Evolutionary conservation across 75 land plant genomes (phyloP).

Genomic region (Selaginella moellendorffii): DNA sequence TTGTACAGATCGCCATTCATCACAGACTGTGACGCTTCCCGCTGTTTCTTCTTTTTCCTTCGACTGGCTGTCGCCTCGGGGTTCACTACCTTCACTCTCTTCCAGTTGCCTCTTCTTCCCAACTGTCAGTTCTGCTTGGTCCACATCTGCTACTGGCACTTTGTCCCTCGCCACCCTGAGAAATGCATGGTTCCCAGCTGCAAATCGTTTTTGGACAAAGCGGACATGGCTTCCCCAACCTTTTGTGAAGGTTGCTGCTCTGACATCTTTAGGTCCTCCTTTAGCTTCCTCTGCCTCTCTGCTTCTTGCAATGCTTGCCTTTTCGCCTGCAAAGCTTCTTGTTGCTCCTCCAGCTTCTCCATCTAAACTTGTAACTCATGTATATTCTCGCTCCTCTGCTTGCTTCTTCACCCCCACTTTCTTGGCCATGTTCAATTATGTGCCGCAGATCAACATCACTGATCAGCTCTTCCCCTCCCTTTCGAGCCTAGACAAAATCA

Average conservation of each 20-base stretch:
- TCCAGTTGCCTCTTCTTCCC: constrained; percentile 24
- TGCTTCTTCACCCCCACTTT: constrained; percentile 39
- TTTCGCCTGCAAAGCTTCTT: constrained; percentile 51
- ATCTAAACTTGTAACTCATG: constrained; percentile 41
- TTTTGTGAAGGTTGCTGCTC: constrained; percentile 13
- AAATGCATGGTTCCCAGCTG: constrained; percentile 8
- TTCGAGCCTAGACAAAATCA: constrained; percentile 29
- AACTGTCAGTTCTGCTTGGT: neutral
- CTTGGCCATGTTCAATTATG: constrained; percentile 31
- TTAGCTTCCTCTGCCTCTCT: constrained; percentile 30
- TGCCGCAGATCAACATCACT: constrained; percentile 44
- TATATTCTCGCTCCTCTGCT: constrained; percentile 35
- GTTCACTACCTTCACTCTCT: constrained; percentile 40
- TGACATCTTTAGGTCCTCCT: constrained; percentile 26
- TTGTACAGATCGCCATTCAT: constrained; percentile 44
- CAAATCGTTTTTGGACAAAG: neutral
- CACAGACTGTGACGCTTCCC: constrained; percentile 12
- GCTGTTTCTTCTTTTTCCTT: constrained; percentile 46
- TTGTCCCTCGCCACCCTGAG: neutral
- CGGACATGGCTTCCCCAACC: constrained; percentile 10
- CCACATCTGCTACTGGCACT: neutral
- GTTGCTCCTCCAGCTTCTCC: constrained; percentile 43
- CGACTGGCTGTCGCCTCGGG: constrained; percentile 30
- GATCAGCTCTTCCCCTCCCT: constrained; percentile 41
- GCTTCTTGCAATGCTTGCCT: constrained; percentile 30